These are phyloP conservation scores for Volvariella surrecta DNA, from an alignment of 1,284 basidiomycete genomes.

Conservation along the genomic window DNA sequence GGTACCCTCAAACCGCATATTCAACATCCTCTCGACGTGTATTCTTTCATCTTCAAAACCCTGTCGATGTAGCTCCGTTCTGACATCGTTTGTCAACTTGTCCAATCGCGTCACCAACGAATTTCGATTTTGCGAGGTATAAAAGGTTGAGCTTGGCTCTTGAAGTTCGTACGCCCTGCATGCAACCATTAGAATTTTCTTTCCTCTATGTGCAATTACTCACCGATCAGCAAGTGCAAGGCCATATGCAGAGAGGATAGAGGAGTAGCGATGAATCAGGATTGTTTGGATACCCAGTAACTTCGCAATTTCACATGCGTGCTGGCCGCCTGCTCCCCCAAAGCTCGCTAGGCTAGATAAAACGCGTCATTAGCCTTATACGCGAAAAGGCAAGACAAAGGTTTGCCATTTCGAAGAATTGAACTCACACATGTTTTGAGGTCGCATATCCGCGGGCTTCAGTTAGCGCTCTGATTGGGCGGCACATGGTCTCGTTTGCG, in stretches of 20 bases:
- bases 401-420: background rate
- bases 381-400: too few relatives aligned
- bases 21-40: constrained; percentile 73
- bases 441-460: constrained; percentile 87
- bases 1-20: constrained; percentile 90
- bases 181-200: constrained; percentile 2
- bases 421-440: constrained; percentile 68
- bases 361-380: too few relatives aligned
- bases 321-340: constrained; percentile 88
- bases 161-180: constrained; percentile 75
- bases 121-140: constrained; percentile 43
- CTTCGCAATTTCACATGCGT: constrained; percentile 82
- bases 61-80: constrained; percentile 60
- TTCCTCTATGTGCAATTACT: constrained; percentile 11
- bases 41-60: constrained; percentile 74
- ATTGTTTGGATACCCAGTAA: constrained; percentile 79
- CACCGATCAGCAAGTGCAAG: constrained; percentile 83
- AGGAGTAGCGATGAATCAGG: constrained; percentile 80
- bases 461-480: constrained; percentile 88
- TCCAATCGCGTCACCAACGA: constrained; percentile 59
- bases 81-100: constrained; percentile 56
- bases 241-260: constrained; percentile 86
- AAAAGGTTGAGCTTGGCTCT: constrained; percentile 78
- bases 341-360: constrained; percentile 69
- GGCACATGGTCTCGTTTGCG: constrained; percentile 91